These are phyloP conservation scores for Cymodocea nodosa DNA, from an alignment of 116 monocot species.

Conservation along the genomic window DNA sequence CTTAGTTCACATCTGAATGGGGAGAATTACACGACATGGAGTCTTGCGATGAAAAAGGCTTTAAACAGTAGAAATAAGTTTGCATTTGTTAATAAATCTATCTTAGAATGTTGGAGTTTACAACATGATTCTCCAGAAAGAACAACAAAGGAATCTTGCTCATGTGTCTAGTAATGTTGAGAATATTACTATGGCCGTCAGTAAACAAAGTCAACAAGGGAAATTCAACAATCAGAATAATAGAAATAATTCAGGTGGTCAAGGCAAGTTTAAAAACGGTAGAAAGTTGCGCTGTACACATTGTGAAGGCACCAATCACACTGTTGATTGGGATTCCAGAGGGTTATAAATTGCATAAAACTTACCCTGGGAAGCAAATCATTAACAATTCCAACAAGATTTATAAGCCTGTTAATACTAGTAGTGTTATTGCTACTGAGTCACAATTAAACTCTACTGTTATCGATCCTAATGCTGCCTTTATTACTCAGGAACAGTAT, in stretches of 20 bases:
- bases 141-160: not conserved
- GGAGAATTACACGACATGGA: no score
- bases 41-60: no score
- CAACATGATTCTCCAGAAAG: not conserved
- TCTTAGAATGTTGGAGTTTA: no score
- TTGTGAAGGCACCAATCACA: not conserved
- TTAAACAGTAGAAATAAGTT: no score
- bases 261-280: not conserved
- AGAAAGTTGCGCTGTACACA: not conserved
- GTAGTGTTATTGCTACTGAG: no score
- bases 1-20: no score
- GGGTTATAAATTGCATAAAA: no score
- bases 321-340: not conserved
- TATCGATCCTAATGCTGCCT: no score
- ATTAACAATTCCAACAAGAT: not conserved
- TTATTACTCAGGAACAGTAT: not conserved
- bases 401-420: not conserved
- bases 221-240: not conserved
- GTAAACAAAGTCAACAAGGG: not conserved
- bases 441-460: no score
- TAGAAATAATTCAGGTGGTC: not conserved
- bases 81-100: no score
- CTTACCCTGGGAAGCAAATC: no score
- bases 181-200: not conserved
- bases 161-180: not conserved